Percentiles rank a stretch among this genome's conserved stretches.
phyloP scores from a whole-genome alignment of 1,284 basidiomycete species.

The Trametes pubescens region DNA sequence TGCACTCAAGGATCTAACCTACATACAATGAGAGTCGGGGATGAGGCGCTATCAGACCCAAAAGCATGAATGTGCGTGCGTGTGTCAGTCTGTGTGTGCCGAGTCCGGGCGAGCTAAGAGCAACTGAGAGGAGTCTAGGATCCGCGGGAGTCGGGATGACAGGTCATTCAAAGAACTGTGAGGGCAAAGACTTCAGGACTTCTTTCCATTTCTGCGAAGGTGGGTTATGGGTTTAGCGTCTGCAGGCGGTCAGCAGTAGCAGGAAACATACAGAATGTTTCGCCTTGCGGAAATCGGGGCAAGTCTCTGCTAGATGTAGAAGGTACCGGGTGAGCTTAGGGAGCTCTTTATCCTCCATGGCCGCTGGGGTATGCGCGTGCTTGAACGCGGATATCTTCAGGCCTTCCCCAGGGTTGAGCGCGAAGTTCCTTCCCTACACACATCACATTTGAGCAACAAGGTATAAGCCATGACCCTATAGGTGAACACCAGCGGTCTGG shows the following conservation, averaged over 20 bases:
- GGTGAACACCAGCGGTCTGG: background rate
- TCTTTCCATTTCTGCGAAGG: constrained; percentile 42
- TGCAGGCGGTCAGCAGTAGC: too few relatives aligned
- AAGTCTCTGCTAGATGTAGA: constrained; percentile 59
- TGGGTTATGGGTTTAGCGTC: background rate
- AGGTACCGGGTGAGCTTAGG: constrained; percentile 71
- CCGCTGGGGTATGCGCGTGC: constrained; percentile 70
- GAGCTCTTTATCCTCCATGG: constrained; percentile 73
- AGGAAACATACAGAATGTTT: constrained; percentile 61
- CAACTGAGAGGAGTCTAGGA: background rate
- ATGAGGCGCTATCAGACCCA: background rate
- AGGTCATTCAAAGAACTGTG: background rate
- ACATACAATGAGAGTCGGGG: background rate
- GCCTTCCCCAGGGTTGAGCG: constrained; percentile 85
- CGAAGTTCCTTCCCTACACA: constrained; percentile 80
- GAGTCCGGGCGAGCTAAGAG: background rate
- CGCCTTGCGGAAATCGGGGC: constrained; percentile 61
- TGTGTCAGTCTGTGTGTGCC: background rate
- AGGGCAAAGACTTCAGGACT: constrained; percentile 37
- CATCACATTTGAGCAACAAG: background rate
- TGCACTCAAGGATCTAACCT: background rate
- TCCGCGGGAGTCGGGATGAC: background rate
- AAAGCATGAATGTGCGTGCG: background rate
- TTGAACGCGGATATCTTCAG: constrained; percentile 87
- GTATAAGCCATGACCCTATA: background rate